Conservation (phyloP, 1,284 basidiomycete genomes). For the Ceratobasidium sp. region DNA sequence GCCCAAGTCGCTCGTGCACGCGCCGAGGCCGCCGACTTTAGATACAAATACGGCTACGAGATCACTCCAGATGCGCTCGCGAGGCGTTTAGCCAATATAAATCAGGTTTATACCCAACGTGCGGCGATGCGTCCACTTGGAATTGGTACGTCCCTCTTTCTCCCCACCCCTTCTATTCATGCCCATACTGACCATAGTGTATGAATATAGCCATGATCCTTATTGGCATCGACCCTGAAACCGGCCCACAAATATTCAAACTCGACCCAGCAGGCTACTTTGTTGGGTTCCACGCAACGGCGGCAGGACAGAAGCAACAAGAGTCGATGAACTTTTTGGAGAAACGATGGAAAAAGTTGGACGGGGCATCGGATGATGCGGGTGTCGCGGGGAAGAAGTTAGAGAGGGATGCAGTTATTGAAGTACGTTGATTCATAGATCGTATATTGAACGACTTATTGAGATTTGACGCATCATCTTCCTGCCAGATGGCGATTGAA, state of each 20-base stretch:
- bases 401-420: conserved; percentile 80
- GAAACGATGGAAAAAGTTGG: conserved; percentile 98
- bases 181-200: background rate
- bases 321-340: conserved; percentile 99
- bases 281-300: conserved; percentile 97
- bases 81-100: conserved; percentile 96
- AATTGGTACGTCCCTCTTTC: conserved; percentile 75
- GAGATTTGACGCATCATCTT: too few relatives aligned
- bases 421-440: conserved; percentile 67
- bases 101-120: conserved; percentile 98
- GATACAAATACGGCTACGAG: conserved; percentile 98
- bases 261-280: conserved; percentile 99
- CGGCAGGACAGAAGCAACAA: conserved; percentile 97
- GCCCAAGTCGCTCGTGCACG: conserved; percentile 92
- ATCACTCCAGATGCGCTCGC: conserved; percentile 97
- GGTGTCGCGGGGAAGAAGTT: conserved; percentile 76
- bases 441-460: background rate
- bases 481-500: conserved; percentile 88
- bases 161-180: conserved; percentile 42
- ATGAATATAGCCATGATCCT: conserved; percentile 87
- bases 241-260: conserved; percentile 96
- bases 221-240: conserved; percentile 92
- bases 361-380: conserved; percentile 83
- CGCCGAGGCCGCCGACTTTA: conserved; percentile 92
- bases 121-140: conserved; percentile 98